A percentile compares a stretch with the other conserved stretches of the same genome.
phyloP scores from a whole-genome alignment of 148 eudicot genomes.

The Vaccinium myrtillus region DNA sequence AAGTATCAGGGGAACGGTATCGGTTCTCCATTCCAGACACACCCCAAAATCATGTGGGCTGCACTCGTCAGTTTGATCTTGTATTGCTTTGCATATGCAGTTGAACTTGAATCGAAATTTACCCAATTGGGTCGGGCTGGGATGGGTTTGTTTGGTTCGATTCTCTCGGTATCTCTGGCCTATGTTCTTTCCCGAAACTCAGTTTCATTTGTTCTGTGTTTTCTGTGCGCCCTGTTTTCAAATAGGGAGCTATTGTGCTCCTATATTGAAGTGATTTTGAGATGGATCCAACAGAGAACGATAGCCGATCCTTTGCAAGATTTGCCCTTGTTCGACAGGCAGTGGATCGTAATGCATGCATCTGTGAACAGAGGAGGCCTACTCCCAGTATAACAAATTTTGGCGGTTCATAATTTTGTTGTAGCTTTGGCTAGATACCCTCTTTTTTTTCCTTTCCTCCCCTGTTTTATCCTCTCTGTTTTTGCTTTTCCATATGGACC shows the following conservation, averaged over 20 bases:
- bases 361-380: neutral
- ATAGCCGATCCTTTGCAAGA: neutral
- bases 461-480: neutral
- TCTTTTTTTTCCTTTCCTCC: neutral
- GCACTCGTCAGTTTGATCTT: neutral
- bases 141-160: neutral
- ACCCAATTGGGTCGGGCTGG: neutral
- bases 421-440: neutral
- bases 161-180: neutral
- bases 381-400: neutral
- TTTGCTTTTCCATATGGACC: neutral
- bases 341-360: neutral
- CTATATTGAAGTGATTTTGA: neutral
- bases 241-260: neutral
- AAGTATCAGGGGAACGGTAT: neutral
- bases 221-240: neutral
- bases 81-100: neutral
- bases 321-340: neutral
- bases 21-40: neutral
- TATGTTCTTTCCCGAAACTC: neutral
- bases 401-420: neutral
- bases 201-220: neutral
- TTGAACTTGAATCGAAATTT: neutral
- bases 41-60: slow-evolving; percentile 3
- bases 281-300: neutral